A percentile compares a stretch with the other conserved stretches of the same genome.
These are phyloP conservation scores for Populus hybrid DNA, from an alignment of 441 rosid species.

Conservation along the genomic window DNA sequence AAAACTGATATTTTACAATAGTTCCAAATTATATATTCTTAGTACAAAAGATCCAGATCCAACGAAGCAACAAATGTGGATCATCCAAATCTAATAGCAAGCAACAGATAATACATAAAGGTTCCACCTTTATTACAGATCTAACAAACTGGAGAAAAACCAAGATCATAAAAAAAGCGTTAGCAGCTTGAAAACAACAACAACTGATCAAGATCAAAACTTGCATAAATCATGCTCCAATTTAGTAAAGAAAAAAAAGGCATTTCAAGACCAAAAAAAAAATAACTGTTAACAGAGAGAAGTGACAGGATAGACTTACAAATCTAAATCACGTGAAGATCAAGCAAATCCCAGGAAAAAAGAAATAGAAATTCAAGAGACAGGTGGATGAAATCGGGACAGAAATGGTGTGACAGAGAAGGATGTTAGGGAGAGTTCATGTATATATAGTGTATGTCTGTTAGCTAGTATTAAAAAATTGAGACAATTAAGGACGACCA, in stretches of 20 bases:
- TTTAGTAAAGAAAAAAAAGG: not conserved
- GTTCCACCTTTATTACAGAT: constrained; percentile 28
- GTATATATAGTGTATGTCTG: not conserved
- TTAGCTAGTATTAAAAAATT: not conserved
- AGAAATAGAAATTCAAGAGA: not conserved
- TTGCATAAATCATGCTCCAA: not conserved
- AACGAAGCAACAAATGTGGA: constrained; percentile 18
- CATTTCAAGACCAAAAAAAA: not conserved
- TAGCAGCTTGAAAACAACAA: not conserved
- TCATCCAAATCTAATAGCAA: not conserved
- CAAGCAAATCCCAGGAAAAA: not conserved
- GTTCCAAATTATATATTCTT: not conserved
- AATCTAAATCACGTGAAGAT: constrained; percentile 22
- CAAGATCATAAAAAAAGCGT: constrained; percentile 12
- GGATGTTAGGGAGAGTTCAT: not conserved
- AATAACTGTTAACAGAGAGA: not conserved
- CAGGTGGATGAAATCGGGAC: not conserved
- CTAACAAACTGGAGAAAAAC: constrained; percentile 13
- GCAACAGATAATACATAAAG: not conserved
- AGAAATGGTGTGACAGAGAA: not conserved
- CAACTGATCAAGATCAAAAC: not conserved
- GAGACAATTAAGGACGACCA: not conserved
- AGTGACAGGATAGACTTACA: constrained; percentile 27
- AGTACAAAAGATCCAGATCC: constrained; percentile 38
- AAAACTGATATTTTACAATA: not conserved